A percentile compares a stretch with the other conserved stretches of the same genome.
Conservation (phyloP, 2,329 filamentous ascomycete species). For the Penicillium crustosum region DNA sequence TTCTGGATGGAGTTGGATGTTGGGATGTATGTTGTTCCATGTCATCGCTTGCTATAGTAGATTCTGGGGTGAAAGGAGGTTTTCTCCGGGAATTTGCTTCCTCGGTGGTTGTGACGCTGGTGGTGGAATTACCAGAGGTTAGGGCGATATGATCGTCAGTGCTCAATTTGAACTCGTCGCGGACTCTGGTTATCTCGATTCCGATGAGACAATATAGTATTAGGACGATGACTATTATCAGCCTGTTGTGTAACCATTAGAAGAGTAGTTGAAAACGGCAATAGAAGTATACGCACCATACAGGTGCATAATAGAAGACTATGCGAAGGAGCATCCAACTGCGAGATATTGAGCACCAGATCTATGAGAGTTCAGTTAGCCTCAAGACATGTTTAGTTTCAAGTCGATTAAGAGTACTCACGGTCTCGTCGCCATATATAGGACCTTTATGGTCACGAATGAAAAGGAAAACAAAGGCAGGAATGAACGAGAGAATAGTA, state of each 20-base stretch:
- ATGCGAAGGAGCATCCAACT: conserved; percentile 39
- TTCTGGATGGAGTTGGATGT: neutral
- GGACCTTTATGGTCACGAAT: conserved; percentile 34
- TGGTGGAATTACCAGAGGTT: conserved; percentile 16
- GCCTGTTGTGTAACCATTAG: conserved; percentile 20
- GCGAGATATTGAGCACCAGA: conserved; percentile 43
- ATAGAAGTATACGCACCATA: conserved; percentile 29
- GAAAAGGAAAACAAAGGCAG: conserved; percentile 38
- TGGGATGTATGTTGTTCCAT: conserved; percentile 5
- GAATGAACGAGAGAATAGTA: conserved; percentile 34
- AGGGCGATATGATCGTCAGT: conserved; percentile 32
- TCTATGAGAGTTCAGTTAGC: conserved; percentile 17
- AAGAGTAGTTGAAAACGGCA: neutral
- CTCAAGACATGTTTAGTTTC: neutral
- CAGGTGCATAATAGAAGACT: conserved; percentile 39
- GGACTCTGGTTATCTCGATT: conserved; percentile 34
- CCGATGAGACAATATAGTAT: conserved; percentile 31
- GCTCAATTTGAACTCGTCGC: conserved; percentile 33
- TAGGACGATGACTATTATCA: conserved; percentile 27
- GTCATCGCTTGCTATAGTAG: conserved; percentile 10
- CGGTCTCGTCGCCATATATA: conserved; percentile 40
- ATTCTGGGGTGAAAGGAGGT: neutral
- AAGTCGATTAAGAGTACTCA: conserved; percentile 18
- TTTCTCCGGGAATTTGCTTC: conserved; percentile 6
- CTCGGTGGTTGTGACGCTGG: conserved; percentile 12